A percentile compares a stretch with the other conserved stretches of the same genome.
Conservation (phyloP, 176 grass and related monocot genomes). For the Oryza longistaminata region DNA sequence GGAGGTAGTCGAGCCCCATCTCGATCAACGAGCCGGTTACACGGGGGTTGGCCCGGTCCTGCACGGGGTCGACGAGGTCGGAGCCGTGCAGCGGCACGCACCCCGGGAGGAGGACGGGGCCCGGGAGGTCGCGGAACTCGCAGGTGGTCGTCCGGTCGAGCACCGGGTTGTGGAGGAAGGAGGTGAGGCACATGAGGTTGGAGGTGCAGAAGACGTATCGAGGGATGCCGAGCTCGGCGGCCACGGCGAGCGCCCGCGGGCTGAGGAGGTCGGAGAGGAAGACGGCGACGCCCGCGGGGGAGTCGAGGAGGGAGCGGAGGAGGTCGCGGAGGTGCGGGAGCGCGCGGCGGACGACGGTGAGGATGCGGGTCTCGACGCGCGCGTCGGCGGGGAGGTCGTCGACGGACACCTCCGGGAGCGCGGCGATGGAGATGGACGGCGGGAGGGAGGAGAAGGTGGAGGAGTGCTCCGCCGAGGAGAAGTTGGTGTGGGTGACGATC, state of each 20-base stretch:
- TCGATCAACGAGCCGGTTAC: constrained; percentile 34
- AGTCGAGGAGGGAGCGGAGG: constrained; percentile 23
- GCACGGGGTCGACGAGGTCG: constrained; percentile 34
- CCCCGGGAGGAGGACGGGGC: constrained; percentile 48
- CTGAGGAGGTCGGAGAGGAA: constrained; percentile 53
- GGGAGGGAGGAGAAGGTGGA: constrained; percentile 36
- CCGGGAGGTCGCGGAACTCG: constrained; percentile 55
- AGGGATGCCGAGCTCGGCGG: constrained; percentile 48
- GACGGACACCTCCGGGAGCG: constrained; percentile 51
- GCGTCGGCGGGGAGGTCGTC: constrained; percentile 48
- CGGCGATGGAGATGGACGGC: constrained; percentile 30
- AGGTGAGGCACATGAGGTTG: constrained; percentile 28
- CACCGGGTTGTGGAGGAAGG: constrained; percentile 29
- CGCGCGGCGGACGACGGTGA: constrained; percentile 19
- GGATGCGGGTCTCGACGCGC: constrained; percentile 27
- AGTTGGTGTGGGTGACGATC: constrained; percentile 53
- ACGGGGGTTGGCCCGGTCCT: constrained; percentile 44
- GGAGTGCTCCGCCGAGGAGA: constrained; percentile 34
- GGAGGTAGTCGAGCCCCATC: not conserved
- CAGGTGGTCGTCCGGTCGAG: constrained; percentile 42
- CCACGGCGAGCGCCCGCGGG: constrained; percentile 29
- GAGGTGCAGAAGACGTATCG: constrained; percentile 51
- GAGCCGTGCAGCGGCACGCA: constrained; percentile 57
- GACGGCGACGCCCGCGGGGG: constrained; percentile 6
- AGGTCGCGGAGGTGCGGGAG: constrained; percentile 30